phyloP scores from a whole-genome alignment of 805 yeast species.

The Kluyveromyces dobzhanskii region DNA sequence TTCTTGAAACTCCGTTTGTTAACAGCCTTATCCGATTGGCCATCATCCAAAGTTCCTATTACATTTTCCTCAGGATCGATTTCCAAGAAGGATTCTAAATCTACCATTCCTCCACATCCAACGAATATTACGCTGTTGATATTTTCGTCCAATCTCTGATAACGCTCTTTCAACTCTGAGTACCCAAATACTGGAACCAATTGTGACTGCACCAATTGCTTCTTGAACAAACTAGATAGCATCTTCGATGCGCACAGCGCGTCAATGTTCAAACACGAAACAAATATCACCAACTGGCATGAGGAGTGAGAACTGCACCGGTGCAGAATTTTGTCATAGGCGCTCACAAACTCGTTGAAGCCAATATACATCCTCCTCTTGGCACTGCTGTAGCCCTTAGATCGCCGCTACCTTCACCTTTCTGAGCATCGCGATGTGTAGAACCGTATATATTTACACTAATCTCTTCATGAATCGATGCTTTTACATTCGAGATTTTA shows the following conservation, averaged over 20 bases:
- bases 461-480: too few species aligned
- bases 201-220: slow-evolving; percentile 79
- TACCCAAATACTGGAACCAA: slow-evolving; percentile 91
- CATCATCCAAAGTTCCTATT: slow-evolving; percentile 25
- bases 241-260: slow-evolving; percentile 85
- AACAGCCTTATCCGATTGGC: slow-evolving; percentile 17
- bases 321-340: slow-evolving; percentile 58
- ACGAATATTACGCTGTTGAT: slow-evolving; percentile 67
- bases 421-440: too few species aligned
- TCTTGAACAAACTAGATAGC: slow-evolving; percentile 59
- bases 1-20: slow-evolving; percentile 34
- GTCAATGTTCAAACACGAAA: slow-evolving; percentile 85
- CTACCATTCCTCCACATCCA: slow-evolving; percentile 93
- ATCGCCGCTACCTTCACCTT: too few species aligned
- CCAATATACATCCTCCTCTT: slow-evolving; percentile 54
- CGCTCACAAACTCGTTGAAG: slow-evolving; percentile 57
- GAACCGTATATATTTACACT: too few species aligned
- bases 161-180: slow-evolving; percentile 62
- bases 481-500: too few species aligned
- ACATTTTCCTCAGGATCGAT: slow-evolving; percentile 47
- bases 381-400: background rate
- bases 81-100: slow-evolving; percentile 65
- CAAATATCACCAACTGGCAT: slow-evolving; percentile 79
- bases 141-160: slow-evolving; percentile 56
- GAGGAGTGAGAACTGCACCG: slow-evolving; percentile 88